phyloP scores from a whole-genome alignment of 2,329 filamentous ascomycete species.

The Monilinia fructigena region DNA sequence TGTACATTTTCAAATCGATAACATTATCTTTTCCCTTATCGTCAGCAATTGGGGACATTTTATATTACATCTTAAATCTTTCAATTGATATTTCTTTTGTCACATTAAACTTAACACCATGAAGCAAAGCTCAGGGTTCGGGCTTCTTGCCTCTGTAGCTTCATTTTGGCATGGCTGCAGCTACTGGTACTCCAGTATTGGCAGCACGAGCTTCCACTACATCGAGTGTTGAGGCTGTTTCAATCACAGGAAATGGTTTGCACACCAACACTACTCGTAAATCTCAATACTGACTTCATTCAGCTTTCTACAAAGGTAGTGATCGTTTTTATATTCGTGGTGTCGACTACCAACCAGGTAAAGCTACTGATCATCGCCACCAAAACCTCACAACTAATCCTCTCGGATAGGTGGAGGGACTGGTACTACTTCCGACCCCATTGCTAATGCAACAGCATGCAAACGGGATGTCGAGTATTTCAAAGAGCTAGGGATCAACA shows the following conservation, averaged over 20 bases:
- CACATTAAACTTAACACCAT: slow-evolving; percentile 15
- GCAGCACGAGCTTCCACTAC: slow-evolving; percentile 31
- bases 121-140: slow-evolving; percentile 18
- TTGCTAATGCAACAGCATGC: slow-evolving; percentile 59
- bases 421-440: slow-evolving; percentile 63
- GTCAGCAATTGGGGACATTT: not conserved
- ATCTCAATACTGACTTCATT: not conserved
- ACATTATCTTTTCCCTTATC: not conserved
- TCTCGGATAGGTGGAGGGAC: slow-evolving; percentile 27
- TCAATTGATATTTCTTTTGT: not conserved
- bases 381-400: not conserved
- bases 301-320: slow-evolving; percentile 39
- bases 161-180: slow-evolving; percentile 23
- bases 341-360: slow-evolving; percentile 61
- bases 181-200: slow-evolving; percentile 29
- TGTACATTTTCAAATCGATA: not conserved
- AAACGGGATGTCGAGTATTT: slow-evolving; percentile 65
- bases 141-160: slow-evolving; percentile 16
- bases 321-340: slow-evolving; percentile 56
- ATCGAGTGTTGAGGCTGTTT: slow-evolving; percentile 29
- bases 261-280: not conserved
- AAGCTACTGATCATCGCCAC: not conserved
- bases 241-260: slow-evolving; percentile 36
- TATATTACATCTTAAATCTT: not conserved
- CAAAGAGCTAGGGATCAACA: slow-evolving; percentile 68